phyloP scores from a whole-genome alignment of 129 eudicot genomes.

The Heracleum sosnowskyi region DNA sequence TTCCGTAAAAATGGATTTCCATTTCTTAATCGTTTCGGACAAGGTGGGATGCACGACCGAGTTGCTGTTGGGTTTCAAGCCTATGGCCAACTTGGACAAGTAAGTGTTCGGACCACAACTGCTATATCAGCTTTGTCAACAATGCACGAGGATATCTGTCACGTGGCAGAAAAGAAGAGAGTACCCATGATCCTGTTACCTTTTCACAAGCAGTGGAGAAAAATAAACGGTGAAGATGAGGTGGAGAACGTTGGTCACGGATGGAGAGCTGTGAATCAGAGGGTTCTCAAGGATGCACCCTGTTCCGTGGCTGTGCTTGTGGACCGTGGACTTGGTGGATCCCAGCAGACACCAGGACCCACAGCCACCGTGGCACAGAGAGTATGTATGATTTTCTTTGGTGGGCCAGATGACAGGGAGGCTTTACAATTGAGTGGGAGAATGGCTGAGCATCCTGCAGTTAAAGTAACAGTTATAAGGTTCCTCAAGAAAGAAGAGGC shows the following conservation, averaged over 20 bases:
- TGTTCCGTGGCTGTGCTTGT: slow-evolving; percentile 79
- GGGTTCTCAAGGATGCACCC: slow-evolving; percentile 50
- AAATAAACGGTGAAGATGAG: slow-evolving; percentile 37
- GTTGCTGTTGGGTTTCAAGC: slow-evolving; percentile 62
- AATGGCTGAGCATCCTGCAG: slow-evolving; percentile 79
- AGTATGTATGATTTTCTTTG: slow-evolving; percentile 60
- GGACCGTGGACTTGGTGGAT: slow-evolving; percentile 58
- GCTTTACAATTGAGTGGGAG: slow-evolving; percentile 60
- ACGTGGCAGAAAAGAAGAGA: slow-evolving; percentile 58
- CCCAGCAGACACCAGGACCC: slow-evolving; percentile 21
- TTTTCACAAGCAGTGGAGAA: slow-evolving; percentile 71
- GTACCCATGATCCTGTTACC: slow-evolving; percentile 65
- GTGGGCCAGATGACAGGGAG: slow-evolving; percentile 87
- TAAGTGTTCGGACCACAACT: slow-evolving; percentile 57
- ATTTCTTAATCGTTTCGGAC: slow-evolving; percentile 34
- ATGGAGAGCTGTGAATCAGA: slow-evolving; percentile 75
- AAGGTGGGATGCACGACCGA: slow-evolving; percentile 38
- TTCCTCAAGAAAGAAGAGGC: slow-evolving; percentile 25
- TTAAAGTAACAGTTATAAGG: slow-evolving; percentile 52
- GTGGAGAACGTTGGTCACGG: slow-evolving; percentile 62
- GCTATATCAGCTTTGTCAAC: slow-evolving; percentile 61
- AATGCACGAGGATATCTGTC: slow-evolving; percentile 85
- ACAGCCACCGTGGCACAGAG: slow-evolving; percentile 24
- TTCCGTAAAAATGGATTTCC: slow-evolving; percentile 67
- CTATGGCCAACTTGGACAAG: slow-evolving; percentile 51